These are phyloP conservation scores for Coprinellus aureogranulatus DNA, from an alignment of 768 basidiomycete genomes.

Conservation along the genomic window DNA sequence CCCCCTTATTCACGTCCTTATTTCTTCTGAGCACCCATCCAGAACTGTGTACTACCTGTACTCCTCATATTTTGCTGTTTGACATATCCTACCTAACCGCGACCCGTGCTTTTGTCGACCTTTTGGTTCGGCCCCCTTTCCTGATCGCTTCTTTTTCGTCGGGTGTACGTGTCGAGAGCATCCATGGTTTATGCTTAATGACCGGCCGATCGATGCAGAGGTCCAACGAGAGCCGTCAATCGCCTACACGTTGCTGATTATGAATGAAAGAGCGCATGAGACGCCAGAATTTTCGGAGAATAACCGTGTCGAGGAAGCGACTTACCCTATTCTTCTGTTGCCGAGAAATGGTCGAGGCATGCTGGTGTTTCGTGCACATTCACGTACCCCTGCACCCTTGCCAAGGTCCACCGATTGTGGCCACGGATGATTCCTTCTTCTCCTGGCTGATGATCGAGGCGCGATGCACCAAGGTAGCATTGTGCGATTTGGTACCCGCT, in stretches of 20 bases:
- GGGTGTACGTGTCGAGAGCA: no score
- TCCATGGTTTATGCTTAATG: not conserved
- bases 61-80: slow-evolving; percentile 17
- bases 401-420: not conserved
- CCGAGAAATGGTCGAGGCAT: no score
- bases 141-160: not conserved
- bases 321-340: no score
- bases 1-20: slow-evolving; percentile 18
- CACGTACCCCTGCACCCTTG: no score
- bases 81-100: slow-evolving; percentile 1
- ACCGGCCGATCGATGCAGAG: not conserved
- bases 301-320: no score
- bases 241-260: not conserved
- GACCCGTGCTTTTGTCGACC: not conserved
- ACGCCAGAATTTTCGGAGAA: not conserved
- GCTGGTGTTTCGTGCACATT: no score
- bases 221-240: not conserved
- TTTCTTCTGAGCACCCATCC: slow-evolving; percentile 7
- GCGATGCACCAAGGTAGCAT: no score
- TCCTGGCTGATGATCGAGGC: slow-evolving; percentile 25
- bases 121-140: not conserved
- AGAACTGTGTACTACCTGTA: slow-evolving; percentile 21
- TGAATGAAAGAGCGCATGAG: not conserved
- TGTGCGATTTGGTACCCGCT: no score
- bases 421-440: slow-evolving; percentile 19